Percentiles rank a stretch among this genome's conserved stretches.
These are phyloP conservation scores for Fusarium agapanthi DNA, from an alignment of 2,329 filamentous ascomycete genomes.

Conservation along the genomic window DNA sequence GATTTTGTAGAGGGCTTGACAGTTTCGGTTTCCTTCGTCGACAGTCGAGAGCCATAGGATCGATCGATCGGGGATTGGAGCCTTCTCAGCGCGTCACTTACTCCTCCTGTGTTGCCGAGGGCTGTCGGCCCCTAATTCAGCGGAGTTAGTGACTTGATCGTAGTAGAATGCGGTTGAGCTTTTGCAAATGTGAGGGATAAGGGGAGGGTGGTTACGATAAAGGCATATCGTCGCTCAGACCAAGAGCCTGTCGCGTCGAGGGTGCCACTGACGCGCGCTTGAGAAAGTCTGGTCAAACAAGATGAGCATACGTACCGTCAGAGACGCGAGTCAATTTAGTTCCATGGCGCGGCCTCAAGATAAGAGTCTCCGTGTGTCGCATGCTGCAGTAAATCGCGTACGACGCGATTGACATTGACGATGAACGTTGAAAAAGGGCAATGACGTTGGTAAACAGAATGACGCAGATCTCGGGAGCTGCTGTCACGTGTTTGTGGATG, in stretches of 20 bases:
- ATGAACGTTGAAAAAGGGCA: neutral
- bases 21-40: neutral
- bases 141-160: neutral
- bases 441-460: neutral
- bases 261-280: neutral
- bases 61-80: conserved; percentile 38
- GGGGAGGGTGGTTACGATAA: fast-evolving
- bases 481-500: no score
- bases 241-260: neutral
- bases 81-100: conserved; percentile 46
- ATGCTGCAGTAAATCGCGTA: neutral
- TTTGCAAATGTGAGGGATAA: fast-evolving
- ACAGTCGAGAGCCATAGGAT: conserved; percentile 43
- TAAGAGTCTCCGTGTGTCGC: neutral
- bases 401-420: neutral
- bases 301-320: neutral
- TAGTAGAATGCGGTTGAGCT: neutral
- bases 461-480: neutral
- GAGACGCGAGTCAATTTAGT: fast-evolving
- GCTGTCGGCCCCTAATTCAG: neutral
- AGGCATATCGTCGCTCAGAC: neutral
- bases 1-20: conserved; percentile 7
- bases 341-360: neutral
- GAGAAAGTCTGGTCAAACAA: fast-evolving
- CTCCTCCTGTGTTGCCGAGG: conserved; percentile 46